phyloP scores from a whole-genome alignment of 768 basidiomycete genomes.

The Lactarius tabidus region DNA sequence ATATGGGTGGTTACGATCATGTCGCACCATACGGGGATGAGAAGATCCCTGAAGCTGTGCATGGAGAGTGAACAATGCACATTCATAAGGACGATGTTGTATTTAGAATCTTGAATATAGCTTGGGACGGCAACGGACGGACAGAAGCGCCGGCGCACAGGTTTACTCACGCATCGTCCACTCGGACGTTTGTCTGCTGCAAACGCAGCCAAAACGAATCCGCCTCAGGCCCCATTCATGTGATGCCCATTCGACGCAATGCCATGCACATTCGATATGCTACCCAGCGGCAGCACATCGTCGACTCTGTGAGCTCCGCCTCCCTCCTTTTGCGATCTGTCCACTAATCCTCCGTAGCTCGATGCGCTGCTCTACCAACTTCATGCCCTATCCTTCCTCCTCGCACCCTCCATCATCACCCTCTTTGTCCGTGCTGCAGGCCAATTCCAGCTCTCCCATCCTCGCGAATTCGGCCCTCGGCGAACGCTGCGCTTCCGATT shows the following conservation, averaged over 20 bases:
- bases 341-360: constrained; percentile 43
- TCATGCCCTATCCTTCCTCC: constrained; percentile 71
- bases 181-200: constrained; percentile 18
- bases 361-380: constrained; percentile 69
- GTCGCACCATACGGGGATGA: background rate
- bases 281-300: constrained; percentile 67
- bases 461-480: constrained; percentile 60
- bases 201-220: constrained; percentile 6
- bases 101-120: no score
- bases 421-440: constrained; percentile 51
- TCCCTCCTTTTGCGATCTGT: constrained; percentile 4
- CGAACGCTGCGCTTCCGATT: constrained; percentile 69
- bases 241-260: constrained; percentile 38
- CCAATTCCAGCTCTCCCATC: constrained; percentile 64
- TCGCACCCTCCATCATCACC: constrained; percentile 61
- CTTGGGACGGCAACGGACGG: constrained; percentile 2
- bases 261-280: constrained; percentile 40
- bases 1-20: background rate
- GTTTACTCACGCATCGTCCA: constrained; percentile 12
- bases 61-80: no score
- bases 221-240: constrained; percentile 21
- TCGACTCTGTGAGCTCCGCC: constrained; percentile 51
- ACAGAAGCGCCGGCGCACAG: constrained; percentile 1
- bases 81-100: background rate
- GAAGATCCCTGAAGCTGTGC: background rate